Evolutionary conservation across 352 stramenopile species (phyloP).

Genomic region (Globisporangium nodosum): DNA sequence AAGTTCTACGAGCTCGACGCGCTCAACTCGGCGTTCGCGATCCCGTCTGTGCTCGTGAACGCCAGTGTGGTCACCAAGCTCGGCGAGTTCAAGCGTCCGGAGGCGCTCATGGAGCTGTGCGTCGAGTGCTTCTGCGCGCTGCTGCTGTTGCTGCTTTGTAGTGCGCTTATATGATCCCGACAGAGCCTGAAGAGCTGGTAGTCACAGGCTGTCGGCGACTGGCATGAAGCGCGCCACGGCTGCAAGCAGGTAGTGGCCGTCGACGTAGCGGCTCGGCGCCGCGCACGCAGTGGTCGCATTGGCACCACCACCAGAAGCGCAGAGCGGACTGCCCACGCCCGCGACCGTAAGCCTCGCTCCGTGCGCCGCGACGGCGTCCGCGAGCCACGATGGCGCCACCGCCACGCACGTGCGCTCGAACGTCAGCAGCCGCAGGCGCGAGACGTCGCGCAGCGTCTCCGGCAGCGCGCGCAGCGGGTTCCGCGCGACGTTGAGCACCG

Average conservation of each 20-base stretch:
- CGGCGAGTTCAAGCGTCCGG: background rate
- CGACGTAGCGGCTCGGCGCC: slow-evolving; percentile 1
- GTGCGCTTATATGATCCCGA: too few species aligned
- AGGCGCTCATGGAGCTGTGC: background rate
- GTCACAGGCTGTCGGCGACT: background rate
- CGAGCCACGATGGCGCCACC: background rate
- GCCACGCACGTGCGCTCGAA: slow-evolving; percentile 9
- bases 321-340: too few species aligned
- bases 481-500: slow-evolving; percentile 6
- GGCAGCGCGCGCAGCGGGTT: slow-evolving; percentile 6
- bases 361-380: background rate
- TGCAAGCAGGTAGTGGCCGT: slow-evolving; percentile 2
- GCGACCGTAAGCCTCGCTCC: background rate
- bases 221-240: slow-evolving; percentile 2
- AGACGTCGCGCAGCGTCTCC: background rate
- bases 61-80: background rate
- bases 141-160: too few species aligned
- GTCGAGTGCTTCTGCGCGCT: background rate
- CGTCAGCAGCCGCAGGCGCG: background rate
- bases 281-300: too few species aligned
- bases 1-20: background rate
- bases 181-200: too few species aligned
- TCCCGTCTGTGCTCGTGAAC: background rate
- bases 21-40: background rate
- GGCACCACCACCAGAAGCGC: too few species aligned